These are phyloP conservation scores for Talaromyces nanjingensis DNA, from an alignment of 495 filamentous ascomycete species.

Conservation along the genomic window DNA sequence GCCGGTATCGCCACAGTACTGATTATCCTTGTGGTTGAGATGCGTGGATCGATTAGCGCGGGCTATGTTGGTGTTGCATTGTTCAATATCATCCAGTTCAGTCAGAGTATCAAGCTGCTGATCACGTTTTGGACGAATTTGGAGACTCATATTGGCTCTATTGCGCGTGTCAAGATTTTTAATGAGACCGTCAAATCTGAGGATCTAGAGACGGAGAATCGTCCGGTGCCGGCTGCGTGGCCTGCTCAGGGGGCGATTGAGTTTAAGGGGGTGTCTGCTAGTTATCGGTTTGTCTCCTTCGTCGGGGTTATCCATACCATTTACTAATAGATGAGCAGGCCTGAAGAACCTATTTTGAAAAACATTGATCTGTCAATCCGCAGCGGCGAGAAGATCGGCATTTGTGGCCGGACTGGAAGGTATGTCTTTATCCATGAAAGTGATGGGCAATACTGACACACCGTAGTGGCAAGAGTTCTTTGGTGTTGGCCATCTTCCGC, in stretches of 20 bases:
- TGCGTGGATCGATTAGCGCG: conserved; percentile 36
- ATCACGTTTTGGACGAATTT: conserved; percentile 52
- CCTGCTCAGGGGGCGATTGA: conserved; percentile 44
- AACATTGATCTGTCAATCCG: conserved; percentile 43
- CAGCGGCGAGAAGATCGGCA: conserved; percentile 52
- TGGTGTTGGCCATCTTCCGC: conserved; percentile 46
- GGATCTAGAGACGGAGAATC: conserved; percentile 33
- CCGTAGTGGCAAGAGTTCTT: conserved; percentile 40
- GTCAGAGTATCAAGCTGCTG: conserved; percentile 41
- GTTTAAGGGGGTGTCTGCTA: conserved; percentile 36
- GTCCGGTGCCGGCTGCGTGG: conserved; percentile 36
- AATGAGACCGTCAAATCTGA: conserved; percentile 42
- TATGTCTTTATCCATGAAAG: conserved; percentile 12
- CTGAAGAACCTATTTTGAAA: conserved; percentile 37
- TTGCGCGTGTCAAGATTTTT: conserved; percentile 53
- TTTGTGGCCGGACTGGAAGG: conserved; percentile 44
- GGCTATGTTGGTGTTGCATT: conserved; percentile 52
- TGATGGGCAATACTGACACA: conserved; percentile 9
- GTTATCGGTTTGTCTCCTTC: conserved; percentile 28
- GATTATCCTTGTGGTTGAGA: conserved; percentile 35
- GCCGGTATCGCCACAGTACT: conserved; percentile 49
- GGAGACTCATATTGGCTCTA: conserved; percentile 50
- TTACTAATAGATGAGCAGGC: conserved; percentile 13
- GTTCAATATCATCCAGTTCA: conserved; percentile 50
- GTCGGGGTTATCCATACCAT: background rate